Evolutionary conservation across 1,139 yeast species (phyloP).

Genomic region (Protomyces inouyei): DNA sequence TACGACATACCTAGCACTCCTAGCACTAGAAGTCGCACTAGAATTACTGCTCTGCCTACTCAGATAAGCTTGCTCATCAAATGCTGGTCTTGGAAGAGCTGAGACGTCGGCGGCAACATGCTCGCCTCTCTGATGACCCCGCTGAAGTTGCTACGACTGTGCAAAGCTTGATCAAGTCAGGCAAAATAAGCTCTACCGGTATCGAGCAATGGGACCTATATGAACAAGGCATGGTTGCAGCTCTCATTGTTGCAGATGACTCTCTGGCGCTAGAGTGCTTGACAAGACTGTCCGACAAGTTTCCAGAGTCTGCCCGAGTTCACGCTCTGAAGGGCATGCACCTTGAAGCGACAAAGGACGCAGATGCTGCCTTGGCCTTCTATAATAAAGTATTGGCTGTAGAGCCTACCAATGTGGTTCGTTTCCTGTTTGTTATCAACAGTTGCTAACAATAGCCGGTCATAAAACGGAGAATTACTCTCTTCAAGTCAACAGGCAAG

Average conservation of each 20-base stretch:
- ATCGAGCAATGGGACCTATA: constrained; percentile 28
- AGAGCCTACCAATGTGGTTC: constrained; percentile 27
- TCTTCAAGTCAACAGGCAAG: constrained; percentile 26
- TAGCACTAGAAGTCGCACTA: too few species aligned
- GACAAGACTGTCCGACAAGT: constrained; percentile 23
- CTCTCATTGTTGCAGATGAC: constrained; percentile 26
- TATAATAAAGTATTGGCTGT: constrained; percentile 18
- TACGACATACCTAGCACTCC: too few species aligned
- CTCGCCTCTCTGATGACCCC: background rate
- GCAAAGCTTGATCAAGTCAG: constrained; percentile 4
- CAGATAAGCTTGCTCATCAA: too few species aligned
- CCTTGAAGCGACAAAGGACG: constrained; percentile 27
- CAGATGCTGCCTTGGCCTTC: constrained; percentile 25
- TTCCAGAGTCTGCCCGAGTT: constrained; percentile 24
- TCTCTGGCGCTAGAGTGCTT: constrained; percentile 26
- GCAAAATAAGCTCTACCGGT: constrained; percentile 1
- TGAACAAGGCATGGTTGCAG: constrained; percentile 28
- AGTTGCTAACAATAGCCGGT: constrained; percentile 1
- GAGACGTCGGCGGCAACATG: background rate
- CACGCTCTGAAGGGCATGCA: constrained; percentile 29
- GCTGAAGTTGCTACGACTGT: constrained; percentile 1
- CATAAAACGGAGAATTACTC: constrained; percentile 25
- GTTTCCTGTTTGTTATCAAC: background rate
- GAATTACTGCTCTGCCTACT: too few species aligned
- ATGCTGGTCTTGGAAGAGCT: background rate